Evolutionary conservation across 257 asterid species (phyloP).

Genomic region (Phtheirospermum japonicum): DNA sequence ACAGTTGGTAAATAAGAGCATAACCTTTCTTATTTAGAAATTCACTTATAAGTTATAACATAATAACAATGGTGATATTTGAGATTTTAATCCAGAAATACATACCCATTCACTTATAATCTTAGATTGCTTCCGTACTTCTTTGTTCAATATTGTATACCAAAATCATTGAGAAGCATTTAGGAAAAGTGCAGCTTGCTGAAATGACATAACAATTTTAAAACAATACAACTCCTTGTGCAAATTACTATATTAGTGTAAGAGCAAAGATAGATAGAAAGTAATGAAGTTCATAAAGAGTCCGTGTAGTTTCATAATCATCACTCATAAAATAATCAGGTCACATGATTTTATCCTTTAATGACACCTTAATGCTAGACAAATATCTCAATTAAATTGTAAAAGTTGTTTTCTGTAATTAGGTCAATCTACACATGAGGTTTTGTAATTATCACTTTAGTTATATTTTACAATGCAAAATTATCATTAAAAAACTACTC

Average conservation of each 20-base stretch:
- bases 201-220: conserved; percentile 27
- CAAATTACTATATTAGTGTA: not conserved
- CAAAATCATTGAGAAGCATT: no score
- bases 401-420: not conserved
- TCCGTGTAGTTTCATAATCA: not conserved
- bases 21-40: no score
- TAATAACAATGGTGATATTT: no score
- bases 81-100: no score
- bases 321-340: conserved; percentile 7
- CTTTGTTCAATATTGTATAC: no score
- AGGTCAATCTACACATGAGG: no score
- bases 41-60: no score
- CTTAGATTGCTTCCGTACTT: conserved; percentile 76
- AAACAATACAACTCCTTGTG: not conserved
- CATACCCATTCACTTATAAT: conserved; percentile 77
- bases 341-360: not conserved
- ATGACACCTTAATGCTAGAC: conserved; percentile 3
- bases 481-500: no score
- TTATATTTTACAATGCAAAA: no score
- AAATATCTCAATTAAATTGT: conserved; percentile 6
- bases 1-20: no score
- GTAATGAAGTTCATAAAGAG: conserved; percentile 15
- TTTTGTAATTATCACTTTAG: no score
- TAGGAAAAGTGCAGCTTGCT: conserved; percentile 98
- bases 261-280: conserved; percentile 14